A percentile compares a stretch with the other conserved stretches of the same genome.
phyloP scores from a whole-genome alignment of 495 filamentous ascomycete species.

The Choiromyces venosus region DNA sequence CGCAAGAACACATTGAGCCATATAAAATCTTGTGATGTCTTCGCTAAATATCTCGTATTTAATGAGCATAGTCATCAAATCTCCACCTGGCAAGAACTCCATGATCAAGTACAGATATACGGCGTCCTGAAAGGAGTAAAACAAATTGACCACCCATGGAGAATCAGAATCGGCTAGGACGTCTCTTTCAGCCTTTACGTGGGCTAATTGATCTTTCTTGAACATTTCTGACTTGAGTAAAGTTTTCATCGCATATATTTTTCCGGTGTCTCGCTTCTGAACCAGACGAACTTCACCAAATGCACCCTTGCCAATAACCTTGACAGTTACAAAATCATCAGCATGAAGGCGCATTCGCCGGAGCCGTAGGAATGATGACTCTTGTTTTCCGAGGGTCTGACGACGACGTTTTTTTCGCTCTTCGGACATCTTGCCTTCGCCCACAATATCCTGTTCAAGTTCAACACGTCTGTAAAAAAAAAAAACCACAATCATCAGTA shows the following conservation, averaged over 20 bases:
- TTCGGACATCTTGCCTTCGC: conserved; percentile 60
- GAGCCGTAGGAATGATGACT: conserved; percentile 89
- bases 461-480: conserved; percentile 67
- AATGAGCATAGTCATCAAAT: conserved; percentile 99
- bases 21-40: conserved; percentile 98
- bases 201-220: conserved; percentile 98
- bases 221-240: conserved; percentile 99
- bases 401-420: conserved; percentile 71
- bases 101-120: conserved; percentile 98
- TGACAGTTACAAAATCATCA: conserved; percentile 88
- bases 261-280: conserved; percentile 89
- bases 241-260: conserved; percentile 97
- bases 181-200: conserved; percentile 95
- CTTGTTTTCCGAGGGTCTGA: conserved; percentile 69
- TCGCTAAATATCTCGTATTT: conserved; percentile 99
- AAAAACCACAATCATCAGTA: conserved; percentile 5
- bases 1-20: conserved; percentile 94
- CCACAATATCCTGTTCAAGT: conserved; percentile 70
- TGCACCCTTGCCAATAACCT: conserved; percentile 97
- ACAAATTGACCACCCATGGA: conserved; percentile 97
- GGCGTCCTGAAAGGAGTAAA: conserved; percentile 92
- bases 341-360: conserved; percentile 85
- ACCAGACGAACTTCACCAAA: conserved; percentile 98
- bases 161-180: conserved; percentile 97
- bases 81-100: conserved; percentile 97